A percentile compares a stretch with the other conserved stretches of the same genome.
These are phyloP conservation scores for Nemania bipapillata DNA, from an alignment of 2,329 filamentous ascomycete species.

Conservation along the genomic window DNA sequence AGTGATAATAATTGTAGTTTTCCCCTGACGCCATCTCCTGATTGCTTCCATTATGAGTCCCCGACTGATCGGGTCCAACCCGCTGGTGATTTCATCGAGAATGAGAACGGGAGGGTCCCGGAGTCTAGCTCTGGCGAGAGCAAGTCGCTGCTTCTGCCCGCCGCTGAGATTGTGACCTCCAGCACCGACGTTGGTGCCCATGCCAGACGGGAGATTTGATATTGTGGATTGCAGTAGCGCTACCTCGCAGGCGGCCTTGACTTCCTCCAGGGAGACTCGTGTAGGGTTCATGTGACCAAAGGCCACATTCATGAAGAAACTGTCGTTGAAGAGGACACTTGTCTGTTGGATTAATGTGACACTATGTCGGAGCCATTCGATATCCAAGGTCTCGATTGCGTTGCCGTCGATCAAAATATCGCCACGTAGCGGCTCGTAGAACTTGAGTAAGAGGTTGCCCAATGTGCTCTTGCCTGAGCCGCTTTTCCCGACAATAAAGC, in stretches of 20 bases:
- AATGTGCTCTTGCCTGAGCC: slow-evolving; percentile 94
- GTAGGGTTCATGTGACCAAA: slow-evolving; percentile 69
- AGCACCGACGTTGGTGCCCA: slow-evolving; percentile 76
- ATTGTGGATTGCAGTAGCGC: slow-evolving; percentile 77
- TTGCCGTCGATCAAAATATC: slow-evolving; percentile 75
- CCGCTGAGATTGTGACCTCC: slow-evolving; percentile 81
- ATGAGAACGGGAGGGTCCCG: slow-evolving; percentile 83
- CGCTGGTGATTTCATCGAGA: slow-evolving; percentile 88
- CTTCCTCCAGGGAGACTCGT: slow-evolving; percentile 62
- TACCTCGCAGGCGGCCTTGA: slow-evolving; percentile 71
- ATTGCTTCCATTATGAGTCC: slow-evolving; percentile 77
- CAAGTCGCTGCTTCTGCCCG: slow-evolving; percentile 84
- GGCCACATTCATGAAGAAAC: slow-evolving; percentile 79
- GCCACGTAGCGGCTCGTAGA: slow-evolving; percentile 76
- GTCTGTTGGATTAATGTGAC: slow-evolving; percentile 85
- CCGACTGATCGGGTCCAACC: slow-evolving; percentile 79
- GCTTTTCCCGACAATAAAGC: slow-evolving; percentile 84
- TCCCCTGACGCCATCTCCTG: slow-evolving; percentile 77
- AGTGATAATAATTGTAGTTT: slow-evolving; percentile 92
- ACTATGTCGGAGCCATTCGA: slow-evolving; percentile 78
- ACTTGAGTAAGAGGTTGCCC: slow-evolving; percentile 79
- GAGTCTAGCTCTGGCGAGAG: slow-evolving; percentile 80
- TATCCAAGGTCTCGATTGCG: slow-evolving; percentile 69
- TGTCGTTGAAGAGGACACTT: slow-evolving; percentile 83
- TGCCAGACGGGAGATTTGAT: slow-evolving; percentile 71